These are phyloP conservation scores for Acaromyces ingoldii DNA, from an alignment of 1,284 basidiomycete species.

Conservation along the genomic window DNA sequence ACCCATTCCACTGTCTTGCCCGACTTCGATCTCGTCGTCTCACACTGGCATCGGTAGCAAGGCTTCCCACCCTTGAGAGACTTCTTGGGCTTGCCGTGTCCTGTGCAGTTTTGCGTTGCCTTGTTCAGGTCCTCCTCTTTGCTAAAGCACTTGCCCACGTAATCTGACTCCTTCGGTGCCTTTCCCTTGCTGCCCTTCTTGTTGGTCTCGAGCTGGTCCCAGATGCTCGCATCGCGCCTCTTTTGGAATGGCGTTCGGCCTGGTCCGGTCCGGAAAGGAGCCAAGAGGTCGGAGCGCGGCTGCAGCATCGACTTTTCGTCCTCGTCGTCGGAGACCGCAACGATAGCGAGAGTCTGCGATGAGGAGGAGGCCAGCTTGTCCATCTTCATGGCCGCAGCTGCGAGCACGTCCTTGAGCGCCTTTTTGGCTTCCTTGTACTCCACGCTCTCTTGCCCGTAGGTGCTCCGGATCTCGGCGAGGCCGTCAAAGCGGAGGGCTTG, in stretches of 20 bases:
- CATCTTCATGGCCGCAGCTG: slow-evolving; percentile 13
- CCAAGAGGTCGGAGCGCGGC: slow-evolving; percentile 17
- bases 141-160: slow-evolving; percentile 28
- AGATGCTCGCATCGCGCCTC: not conserved
- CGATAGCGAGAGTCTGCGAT: slow-evolving; percentile 15
- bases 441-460: slow-evolving; percentile 19
- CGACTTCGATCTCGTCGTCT: slow-evolving; percentile 17
- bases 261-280: slow-evolving; percentile 11
- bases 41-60: slow-evolving; percentile 43
- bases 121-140: slow-evolving; percentile 20
- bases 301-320: not conserved
- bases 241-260: not conserved
- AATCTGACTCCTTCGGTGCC: slow-evolving; percentile 5
- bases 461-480: slow-evolving; percentile 18
- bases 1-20: slow-evolving; percentile 30
- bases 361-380: slow-evolving; percentile 7
- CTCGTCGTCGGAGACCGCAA: slow-evolving; percentile 16
- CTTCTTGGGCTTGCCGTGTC: slow-evolving; percentile 34
- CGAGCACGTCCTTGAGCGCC: slow-evolving; percentile 15
- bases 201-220: not conserved
- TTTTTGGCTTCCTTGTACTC: slow-evolving; percentile 18
- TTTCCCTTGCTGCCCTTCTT: not conserved
- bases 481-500: slow-evolving; percentile 29
- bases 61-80: slow-evolving; percentile 27
- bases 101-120: slow-evolving; percentile 35